phyloP scores from a whole-genome alignment of 1,284 basidiomycete species.

The Boletus mariae region DNA sequence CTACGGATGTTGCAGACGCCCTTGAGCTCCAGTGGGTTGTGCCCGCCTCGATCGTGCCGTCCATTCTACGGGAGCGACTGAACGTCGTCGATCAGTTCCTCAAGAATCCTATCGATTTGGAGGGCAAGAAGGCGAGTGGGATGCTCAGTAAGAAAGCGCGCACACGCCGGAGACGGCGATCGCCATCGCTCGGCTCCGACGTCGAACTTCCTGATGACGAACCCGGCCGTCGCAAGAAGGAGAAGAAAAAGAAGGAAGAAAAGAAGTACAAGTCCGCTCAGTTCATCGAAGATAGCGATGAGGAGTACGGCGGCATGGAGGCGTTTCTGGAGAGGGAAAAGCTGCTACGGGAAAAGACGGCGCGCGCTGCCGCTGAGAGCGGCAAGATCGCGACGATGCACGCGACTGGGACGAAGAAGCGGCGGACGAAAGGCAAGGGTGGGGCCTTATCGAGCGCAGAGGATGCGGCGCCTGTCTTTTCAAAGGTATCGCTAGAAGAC shows the following conservation, averaged over 20 bases:
- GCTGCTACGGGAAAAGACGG: conserved; percentile 47
- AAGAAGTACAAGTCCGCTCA: conserved; percentile 82
- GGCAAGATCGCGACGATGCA: conserved; percentile 55
- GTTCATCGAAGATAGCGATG: conserved; percentile 88
- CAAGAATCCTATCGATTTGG: conserved; percentile 67
- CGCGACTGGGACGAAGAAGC: conserved; percentile 66
- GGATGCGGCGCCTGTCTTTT: not conserved
- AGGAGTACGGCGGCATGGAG: conserved; percentile 70
- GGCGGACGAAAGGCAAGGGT: conserved; percentile 38
- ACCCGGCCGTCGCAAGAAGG: conserved; percentile 43
- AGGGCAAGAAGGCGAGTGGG: conserved; percentile 66
- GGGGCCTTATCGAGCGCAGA: conserved; percentile 7
- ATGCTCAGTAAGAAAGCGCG: conserved; percentile 64
- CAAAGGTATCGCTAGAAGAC: conserved; percentile 11
- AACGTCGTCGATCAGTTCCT: conserved; percentile 77
- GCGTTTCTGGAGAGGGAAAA: conserved; percentile 78
- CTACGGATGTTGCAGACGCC: conserved; percentile 42
- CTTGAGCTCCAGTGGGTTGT: conserved; percentile 80
- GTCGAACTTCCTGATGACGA: conserved; percentile 44
- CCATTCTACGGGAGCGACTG: conserved; percentile 60
- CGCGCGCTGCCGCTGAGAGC: conserved; percentile 44
- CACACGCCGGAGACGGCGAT: conserved; percentile 44
- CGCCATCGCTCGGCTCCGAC: conserved; percentile 45
- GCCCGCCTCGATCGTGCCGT: conserved; percentile 60
- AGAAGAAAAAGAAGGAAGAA: conserved; percentile 66